Evolutionary conservation across 2,329 filamentous ascomycete genomes (phyloP), one percentile per base, ranked within the genome.

Genomic region (Pseudogymnoascus sp.): DNA sequence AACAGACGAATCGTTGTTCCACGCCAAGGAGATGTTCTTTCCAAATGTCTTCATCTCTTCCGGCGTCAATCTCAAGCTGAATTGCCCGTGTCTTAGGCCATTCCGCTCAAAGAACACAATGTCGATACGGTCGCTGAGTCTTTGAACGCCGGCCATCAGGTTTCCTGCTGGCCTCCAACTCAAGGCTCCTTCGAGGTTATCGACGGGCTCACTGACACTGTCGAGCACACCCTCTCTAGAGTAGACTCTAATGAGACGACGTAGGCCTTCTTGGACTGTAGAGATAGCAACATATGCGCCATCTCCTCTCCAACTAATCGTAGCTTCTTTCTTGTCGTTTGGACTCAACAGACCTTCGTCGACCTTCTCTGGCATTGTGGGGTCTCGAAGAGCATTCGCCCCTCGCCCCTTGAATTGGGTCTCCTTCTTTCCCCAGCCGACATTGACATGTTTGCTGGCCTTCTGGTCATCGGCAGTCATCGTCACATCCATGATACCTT

Each of bases 341-440:
- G 80, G 71, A 71, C 91, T 96, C 14, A 93, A 77, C 6, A 85
- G 78, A 42, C 95, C 95, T 72, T 93, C 85, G 71, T 97, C 95
- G 16, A 97, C 84, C 72, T 88, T 90, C 74, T 97, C 93, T 0
- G 95, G 95, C 68, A 99, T 90, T 8, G 95, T 99, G 14, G 95
- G 95, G 74, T 99, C 95, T 62, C 91, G 85, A 67, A 97, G 79
- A 19, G 92, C 92, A 76, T 86, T 86, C 64, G 93, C 93, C 66
- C 93, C 86, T 71, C 90, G 91, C 61, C 95, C 95, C 72, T 97
- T 90, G 74, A 99, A 99, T 74, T 99, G 95, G 0, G 95, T 99
- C 76, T 99, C 95, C 73, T 90, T 91, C 79, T 97, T 97, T 65
- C 95, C 95, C 95, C 95, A 99, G 60, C 95, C 95, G 21, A 99